Percentiles rank a stretch among this genome's conserved stretches.
Evolutionary conservation across 306 rosid genomes (phyloP).

Genomic region (Geum urbanum): DNA sequence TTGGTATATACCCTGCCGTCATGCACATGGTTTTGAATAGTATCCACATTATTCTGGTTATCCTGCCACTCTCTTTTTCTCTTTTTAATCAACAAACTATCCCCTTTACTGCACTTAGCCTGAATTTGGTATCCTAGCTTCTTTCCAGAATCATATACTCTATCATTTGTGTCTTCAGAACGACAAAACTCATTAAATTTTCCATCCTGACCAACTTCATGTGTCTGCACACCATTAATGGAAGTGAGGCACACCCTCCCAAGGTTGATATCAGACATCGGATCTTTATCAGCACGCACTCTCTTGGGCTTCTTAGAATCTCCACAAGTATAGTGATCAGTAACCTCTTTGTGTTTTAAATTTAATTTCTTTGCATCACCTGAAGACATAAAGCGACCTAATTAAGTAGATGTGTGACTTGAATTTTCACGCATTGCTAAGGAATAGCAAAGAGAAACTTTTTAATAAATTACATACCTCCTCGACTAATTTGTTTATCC

Average conservation of each 20-base stretch:
- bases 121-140: constrained; percentile 36
- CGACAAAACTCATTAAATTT: constrained; percentile 41
- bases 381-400: constrained; percentile 24
- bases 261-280: constrained; percentile 27
- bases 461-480: constrained; percentile 42
- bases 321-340: constrained; percentile 43
- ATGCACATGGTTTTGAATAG: constrained; percentile 25
- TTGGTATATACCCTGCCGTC: constrained; percentile 34
- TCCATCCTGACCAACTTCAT: constrained; percentile 38
- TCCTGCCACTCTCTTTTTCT: constrained; percentile 48
- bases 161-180: constrained; percentile 29
- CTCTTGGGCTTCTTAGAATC: constrained; percentile 46
- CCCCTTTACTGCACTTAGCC: constrained; percentile 30
- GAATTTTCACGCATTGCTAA: neutral
- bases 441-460: constrained; percentile 14
- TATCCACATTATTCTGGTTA: constrained; percentile 30
- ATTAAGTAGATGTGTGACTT: constrained; percentile 6
- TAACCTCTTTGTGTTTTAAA: constrained; percentile 44
- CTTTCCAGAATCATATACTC: constrained; percentile 34
- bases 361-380: constrained; percentile 43
- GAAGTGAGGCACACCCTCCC: constrained; percentile 39
- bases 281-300: constrained; percentile 32
- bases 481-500: constrained; percentile 30
- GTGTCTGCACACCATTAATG: constrained; percentile 32
- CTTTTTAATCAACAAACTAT: constrained; percentile 46